Percentiles rank a stretch among this genome's conserved stretches.
These are phyloP conservation scores for Trichophaea hybrida DNA, from an alignment of 2,329 filamentous ascomycete genomes.

Conservation along the genomic window DNA sequence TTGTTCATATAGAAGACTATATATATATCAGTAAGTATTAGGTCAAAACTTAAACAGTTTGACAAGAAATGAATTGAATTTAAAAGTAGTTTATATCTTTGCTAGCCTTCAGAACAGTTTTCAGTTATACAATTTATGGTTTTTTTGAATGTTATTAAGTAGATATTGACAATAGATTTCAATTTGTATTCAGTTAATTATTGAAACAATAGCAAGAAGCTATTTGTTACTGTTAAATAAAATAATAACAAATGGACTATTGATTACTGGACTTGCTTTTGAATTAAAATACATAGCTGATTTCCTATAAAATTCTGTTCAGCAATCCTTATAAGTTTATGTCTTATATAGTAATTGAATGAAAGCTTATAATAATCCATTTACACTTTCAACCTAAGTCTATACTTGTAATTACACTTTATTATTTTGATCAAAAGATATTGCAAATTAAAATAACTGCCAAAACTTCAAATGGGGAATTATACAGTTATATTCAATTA, in stretches of 20 bases:
- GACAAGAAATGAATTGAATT: not conserved
- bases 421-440: conserved; percentile 4
- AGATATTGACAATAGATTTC: not conserved
- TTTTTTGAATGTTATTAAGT: not conserved
- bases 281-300: too few relatives aligned
- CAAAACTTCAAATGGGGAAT: conserved; percentile 7
- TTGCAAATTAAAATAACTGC: conserved; percentile 5
- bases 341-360: conserved; percentile 6
- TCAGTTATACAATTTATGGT: not conserved
- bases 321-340: not conserved
- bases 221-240: too few relatives aligned
- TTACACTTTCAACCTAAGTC: conserved; percentile 9
- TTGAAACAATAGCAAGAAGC: not conserved
- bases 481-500: conserved; percentile 8
- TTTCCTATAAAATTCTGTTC: too few relatives aligned
- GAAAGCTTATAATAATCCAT: conserved; percentile 5
- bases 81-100: not conserved
- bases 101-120: not conserved
- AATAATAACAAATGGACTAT: too few relatives aligned
- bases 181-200: not conserved
- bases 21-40: not conserved
- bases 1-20: not conserved
- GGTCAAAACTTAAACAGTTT: not conserved
- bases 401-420: not conserved
- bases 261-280: too few relatives aligned